These are phyloP conservation scores for Apocynum venetum DNA, from an alignment of 257 asterid genomes.

Conservation along the genomic window DNA sequence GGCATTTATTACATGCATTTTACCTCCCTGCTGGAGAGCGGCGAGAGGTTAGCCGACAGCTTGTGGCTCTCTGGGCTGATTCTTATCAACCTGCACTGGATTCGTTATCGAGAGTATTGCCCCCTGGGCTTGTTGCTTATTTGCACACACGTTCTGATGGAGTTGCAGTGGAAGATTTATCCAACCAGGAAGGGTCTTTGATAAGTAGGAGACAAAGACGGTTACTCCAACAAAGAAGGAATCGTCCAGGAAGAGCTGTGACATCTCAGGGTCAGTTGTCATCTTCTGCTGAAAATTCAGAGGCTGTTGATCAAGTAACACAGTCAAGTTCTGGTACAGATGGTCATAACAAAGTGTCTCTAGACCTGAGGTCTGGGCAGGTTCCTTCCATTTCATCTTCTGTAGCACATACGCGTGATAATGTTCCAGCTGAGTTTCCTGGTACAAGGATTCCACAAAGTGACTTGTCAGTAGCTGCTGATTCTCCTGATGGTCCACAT, in stretches of 20 bases:
- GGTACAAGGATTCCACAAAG: conserved; percentile 38
- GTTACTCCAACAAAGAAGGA: conserved; percentile 80
- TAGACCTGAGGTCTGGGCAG: conserved; percentile 43
- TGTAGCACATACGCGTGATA: conserved; percentile 40
- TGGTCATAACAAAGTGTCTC: conserved; percentile 40
- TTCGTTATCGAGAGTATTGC: conserved; percentile 87
- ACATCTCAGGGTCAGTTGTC: conserved; percentile 51
- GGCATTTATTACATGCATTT: conserved; percentile 94
- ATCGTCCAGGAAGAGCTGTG: conserved; percentile 61
- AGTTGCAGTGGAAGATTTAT: conserved; percentile 52
- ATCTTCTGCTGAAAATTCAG: conserved; percentile 48
- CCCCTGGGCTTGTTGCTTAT: conserved; percentile 99
- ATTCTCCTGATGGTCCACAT: conserved; percentile 41
- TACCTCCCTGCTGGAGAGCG: conserved; percentile 94
- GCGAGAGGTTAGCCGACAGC: conserved; percentile 95
- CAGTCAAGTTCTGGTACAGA: conserved; percentile 45
- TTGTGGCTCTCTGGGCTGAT: conserved; percentile 99
- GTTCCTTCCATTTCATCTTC: conserved; percentile 38
- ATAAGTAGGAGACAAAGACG: conserved; percentile 86
- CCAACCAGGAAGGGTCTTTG: conserved; percentile 69
- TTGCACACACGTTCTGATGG: conserved; percentile 72
- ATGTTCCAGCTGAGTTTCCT: conserved; percentile 33
- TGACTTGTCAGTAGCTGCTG: conserved; percentile 39
- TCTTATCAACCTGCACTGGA: conserved; percentile 99
- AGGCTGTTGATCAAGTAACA: conserved; percentile 43